Base-by-base conservation (phyloP, 257 asterid genomes). In the Gentiana dahurica region DNA sequence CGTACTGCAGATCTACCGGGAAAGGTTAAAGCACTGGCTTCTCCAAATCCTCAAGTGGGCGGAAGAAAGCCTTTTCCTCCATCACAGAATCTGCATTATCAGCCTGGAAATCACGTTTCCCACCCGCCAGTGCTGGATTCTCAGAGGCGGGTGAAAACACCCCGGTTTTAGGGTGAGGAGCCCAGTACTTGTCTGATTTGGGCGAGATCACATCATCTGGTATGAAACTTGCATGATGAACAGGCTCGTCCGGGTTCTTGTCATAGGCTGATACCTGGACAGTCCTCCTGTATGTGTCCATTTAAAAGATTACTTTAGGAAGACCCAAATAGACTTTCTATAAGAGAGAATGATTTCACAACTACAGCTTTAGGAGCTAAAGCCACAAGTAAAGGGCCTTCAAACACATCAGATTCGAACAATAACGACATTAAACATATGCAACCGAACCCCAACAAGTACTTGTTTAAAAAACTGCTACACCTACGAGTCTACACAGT, bases 1-100 rank as follows among this genome's bases (percentile, higher is more conserved):
- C 24, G 24, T 24, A 24, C 24, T 24, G 24, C 24, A 24, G 24
- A 24, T 24, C 24, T 24, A 24, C 24, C 24, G 59, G 34, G 24
- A 24, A 24, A 24, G 24, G 24, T 24, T 75, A 68, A 12, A 59
- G 70, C 0, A 68, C 44, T 1, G 95, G 87, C 73, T 84, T 91
- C 57, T 91, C 98, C 76, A 91, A 66, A 74, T 87, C 84, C 85
- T 91, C 98, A 0, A 73, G 77, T 41, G 94, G 77, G 53, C 98
- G 95, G 77, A 85, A 82, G 74, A 91, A 87, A 53, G 96, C 49
- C 70, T 75, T 81, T 79, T 82, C 82, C 80, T 91, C 95, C 88
- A 87, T 68, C 57, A 77, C 84, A 1, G 96, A 87, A 3, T 38
- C 75, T 33, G 45, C 74, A 33, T 58, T 11, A 15, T 61, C 60